These are phyloP conservation scores for Ceratocystiopsis sp. DNA, from an alignment of 2,329 filamentous ascomycete genomes.

Conservation along the genomic window DNA sequence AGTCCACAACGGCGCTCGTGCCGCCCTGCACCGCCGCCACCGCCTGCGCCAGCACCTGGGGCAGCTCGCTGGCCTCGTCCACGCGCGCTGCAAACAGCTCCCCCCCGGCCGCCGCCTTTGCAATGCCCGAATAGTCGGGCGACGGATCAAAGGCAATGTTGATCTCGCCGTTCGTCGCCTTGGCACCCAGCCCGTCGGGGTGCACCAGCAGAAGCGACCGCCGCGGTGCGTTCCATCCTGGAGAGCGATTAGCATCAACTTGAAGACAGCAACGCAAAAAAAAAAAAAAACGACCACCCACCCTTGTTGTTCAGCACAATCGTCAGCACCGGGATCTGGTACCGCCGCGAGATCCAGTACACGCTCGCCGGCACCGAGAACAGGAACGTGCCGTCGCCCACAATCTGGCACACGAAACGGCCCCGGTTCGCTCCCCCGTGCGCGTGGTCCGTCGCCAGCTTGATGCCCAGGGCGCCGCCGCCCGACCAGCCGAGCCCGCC, in stretches of 20 bases:
- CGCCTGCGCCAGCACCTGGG: conserved; percentile 29
- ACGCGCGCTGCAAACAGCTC: conserved; percentile 32
- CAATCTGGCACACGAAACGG: conserved; percentile 30
- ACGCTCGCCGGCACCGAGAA: conserved; percentile 31
- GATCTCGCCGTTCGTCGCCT: conserved; percentile 41
- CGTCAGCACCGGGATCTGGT: conserved; percentile 29
- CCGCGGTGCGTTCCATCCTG: conserved; percentile 43
- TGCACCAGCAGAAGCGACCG: conserved; percentile 40
- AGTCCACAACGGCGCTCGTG: conserved; percentile 35
- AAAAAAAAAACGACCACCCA: conserved; percentile 12
- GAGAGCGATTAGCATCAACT: background rate
- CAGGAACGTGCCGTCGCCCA: conserved; percentile 32
- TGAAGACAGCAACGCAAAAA: background rate
- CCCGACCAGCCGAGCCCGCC: conserved; percentile 37
- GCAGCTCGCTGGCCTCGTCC: conserved; percentile 27
- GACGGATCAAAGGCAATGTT: conserved; percentile 42
- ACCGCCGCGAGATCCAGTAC: conserved; percentile 30
- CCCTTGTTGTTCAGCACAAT: conserved; percentile 34
- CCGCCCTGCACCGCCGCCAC: conserved; percentile 33
- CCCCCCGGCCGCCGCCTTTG: conserved; percentile 40
- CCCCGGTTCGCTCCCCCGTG: conserved; percentile 21
- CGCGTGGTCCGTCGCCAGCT: conserved; percentile 25
- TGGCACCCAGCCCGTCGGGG: conserved; percentile 36
- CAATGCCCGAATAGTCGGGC: conserved; percentile 43
- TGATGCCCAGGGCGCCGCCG: conserved; percentile 31